A percentile compares a stretch with the other conserved stretches of the same genome.
phyloP scores from a whole-genome alignment of 306 rosid genomes.

The Aeschynomene evenia region DNA sequence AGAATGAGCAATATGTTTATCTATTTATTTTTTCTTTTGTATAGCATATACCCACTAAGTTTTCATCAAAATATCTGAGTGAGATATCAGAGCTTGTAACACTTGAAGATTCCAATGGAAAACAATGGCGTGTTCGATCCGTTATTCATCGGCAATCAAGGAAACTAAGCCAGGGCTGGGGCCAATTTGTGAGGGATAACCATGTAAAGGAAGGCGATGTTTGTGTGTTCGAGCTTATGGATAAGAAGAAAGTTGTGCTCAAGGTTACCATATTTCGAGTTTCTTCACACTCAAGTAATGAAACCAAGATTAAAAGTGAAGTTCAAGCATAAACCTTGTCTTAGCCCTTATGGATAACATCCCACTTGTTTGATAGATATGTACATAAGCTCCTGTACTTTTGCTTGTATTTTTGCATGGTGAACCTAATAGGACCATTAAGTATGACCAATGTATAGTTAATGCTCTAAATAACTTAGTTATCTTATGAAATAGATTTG shows the following conservation, averaged over 20 bases:
- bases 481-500: neutral
- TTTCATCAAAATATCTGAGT: neutral
- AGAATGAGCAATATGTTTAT: neutral
- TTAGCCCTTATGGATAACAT: neutral
- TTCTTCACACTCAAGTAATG: neutral
- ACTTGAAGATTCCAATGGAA: neutral
- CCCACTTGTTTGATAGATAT: neutral
- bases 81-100: neutral
- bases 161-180: conserved; percentile 17
- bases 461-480: neutral
- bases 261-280: neutral
- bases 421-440: neutral
- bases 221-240: neutral
- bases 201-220: neutral
- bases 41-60: conserved; percentile 13
- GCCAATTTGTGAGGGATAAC: neutral
- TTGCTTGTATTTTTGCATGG: neutral
- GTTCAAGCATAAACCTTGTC: neutral
- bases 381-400: neutral
- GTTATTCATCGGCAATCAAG: neutral
- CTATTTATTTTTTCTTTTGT: neutral
- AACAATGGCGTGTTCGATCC: neutral
- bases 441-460: neutral
- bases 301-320: neutral
- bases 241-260: neutral